Evolutionary conservation across 2,329 filamentous ascomycete species (phyloP).

Genomic region (Ceratocystis colombiana): DNA sequence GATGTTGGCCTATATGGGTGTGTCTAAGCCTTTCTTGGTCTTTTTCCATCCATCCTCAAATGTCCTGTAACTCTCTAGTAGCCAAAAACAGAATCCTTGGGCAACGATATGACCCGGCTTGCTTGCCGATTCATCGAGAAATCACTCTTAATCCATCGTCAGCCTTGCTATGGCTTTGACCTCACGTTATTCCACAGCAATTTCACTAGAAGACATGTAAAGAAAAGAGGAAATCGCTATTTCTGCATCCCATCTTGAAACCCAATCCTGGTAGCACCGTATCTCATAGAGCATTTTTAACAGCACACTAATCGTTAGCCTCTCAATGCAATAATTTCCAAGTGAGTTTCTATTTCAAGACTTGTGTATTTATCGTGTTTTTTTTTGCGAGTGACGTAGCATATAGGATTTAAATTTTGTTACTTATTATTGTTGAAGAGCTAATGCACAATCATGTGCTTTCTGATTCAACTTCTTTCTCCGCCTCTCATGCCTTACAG

Average conservation of each 20-base stretch:
- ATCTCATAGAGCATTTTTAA: not conserved
- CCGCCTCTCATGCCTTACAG: not conserved
- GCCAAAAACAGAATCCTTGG: not conserved
- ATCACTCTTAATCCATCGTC: not conserved
- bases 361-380: too few relatives aligned
- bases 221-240: constrained; percentile 1
- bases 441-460: constrained; percentile 3
- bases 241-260: constrained; percentile 6
- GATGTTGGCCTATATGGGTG: not conserved
- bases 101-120: not conserved
- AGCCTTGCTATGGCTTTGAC: constrained; percentile 12
- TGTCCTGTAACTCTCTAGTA: constrained; percentile 2
- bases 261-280: not conserved
- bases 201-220: not conserved
- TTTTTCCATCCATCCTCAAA: not conserved
- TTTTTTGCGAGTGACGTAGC: not conserved
- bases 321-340: not conserved
- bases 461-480: not conserved
- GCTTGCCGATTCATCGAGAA: not conserved
- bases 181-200: not conserved
- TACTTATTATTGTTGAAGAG: not conserved
- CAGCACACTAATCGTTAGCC: not conserved
- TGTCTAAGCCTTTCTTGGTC: not conserved
- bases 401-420: not conserved
- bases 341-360: not conserved